Conservation (phyloP, 441 rosid species). For the Jatropha podagrica region DNA sequence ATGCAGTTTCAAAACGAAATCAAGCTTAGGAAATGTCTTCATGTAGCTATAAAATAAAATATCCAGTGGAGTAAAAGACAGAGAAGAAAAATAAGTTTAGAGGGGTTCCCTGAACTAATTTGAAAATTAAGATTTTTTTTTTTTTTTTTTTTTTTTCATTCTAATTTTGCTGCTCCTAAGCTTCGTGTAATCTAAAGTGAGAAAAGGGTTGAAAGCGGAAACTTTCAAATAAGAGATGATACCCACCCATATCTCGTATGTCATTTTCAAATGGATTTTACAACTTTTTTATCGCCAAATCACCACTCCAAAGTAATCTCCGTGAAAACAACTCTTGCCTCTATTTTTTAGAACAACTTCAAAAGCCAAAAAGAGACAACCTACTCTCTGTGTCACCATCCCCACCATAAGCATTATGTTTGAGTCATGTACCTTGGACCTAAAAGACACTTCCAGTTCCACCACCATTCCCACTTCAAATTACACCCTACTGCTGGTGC, state of each 20-base stretch:
- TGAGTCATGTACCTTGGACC: background rate
- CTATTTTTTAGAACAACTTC: constrained; percentile 21
- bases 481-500: background rate
- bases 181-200: background rate
- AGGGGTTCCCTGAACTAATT: background rate
- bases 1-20: too few relatives aligned
- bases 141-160: background rate
- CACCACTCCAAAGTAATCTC: constrained; percentile 18
- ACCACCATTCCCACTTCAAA: background rate
- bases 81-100: too few relatives aligned
- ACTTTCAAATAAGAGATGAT: background rate
- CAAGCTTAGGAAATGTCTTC: too few relatives aligned
- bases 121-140: background rate
- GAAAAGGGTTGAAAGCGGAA: background rate
- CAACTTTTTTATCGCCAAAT: background rate
- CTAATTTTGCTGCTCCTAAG: background rate
- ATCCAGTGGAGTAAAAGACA: too few relatives aligned
- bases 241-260: constrained; percentile 19
- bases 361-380: background rate
- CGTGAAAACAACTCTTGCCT: constrained; percentile 32
- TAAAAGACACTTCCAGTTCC: background rate
- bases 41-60: too few relatives aligned
- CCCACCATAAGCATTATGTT: background rate
- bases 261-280: constrained; percentile 32
- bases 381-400: background rate